These are phyloP conservation scores for Phyllostachys edulis DNA, from an alignment of 176 grass and related monocot genomes.

Conservation along the genomic window DNA sequence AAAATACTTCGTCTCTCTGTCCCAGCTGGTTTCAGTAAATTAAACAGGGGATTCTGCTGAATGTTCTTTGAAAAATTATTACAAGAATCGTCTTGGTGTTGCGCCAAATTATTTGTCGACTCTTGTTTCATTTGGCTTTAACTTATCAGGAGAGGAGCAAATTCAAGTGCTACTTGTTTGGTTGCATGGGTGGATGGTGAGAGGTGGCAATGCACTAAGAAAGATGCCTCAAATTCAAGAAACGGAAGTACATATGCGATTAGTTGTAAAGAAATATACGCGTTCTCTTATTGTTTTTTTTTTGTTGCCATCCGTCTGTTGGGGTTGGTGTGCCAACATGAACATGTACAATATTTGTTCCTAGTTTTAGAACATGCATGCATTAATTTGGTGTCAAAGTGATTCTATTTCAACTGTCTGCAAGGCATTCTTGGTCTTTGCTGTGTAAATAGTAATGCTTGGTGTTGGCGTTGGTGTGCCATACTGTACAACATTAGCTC, in stretches of 20 bases:
- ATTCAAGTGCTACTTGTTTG: slow-evolving; percentile 41
- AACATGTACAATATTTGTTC: neutral
- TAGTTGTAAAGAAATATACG: neutral
- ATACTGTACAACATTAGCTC: too few species aligned
- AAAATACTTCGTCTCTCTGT: too few species aligned
- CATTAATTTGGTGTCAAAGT: neutral
- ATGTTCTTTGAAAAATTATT: neutral
- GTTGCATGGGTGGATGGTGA: slow-evolving; percentile 41
- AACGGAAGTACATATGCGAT: neutral
- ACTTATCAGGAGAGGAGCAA: slow-evolving; percentile 17
- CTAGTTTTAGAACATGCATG: neutral
- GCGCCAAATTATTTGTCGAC: neutral
- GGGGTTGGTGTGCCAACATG: neutral
- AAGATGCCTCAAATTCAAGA: neutral
- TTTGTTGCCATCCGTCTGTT: neutral
- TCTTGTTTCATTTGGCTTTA: neutral
- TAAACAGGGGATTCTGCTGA: neutral
- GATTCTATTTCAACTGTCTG: neutral
- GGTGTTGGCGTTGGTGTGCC: too few species aligned
- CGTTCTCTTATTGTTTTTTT: too few species aligned
- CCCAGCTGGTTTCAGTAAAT: neutral
- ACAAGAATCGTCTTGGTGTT: too few species aligned
- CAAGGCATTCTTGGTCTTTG: neutral
- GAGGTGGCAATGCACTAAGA: neutral
- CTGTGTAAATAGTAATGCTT: too few species aligned